Percentiles rank a stretch among this genome's conserved stretches.
These are phyloP conservation scores for Annulohypoxylon stygium DNA, from an alignment of 495 filamentous ascomycete species.

Conservation along the genomic window DNA sequence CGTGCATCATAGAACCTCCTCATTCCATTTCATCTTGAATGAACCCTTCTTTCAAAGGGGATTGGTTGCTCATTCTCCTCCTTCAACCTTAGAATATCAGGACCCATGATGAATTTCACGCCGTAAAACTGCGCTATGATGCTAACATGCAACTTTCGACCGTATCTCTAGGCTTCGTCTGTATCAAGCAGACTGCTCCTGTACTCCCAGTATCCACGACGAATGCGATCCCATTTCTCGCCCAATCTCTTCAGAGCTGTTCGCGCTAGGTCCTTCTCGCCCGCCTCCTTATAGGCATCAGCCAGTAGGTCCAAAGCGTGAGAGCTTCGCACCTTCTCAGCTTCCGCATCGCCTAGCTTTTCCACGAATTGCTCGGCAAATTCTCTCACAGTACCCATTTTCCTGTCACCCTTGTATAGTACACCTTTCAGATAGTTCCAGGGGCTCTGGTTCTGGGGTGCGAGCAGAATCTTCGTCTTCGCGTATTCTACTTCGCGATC, in stretches of 20 bases:
- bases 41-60: background rate
- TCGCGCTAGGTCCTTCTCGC: conserved; percentile 68
- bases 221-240: conserved; percentile 89
- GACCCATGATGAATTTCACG: background rate
- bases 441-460: conserved; percentile 92
- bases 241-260: conserved; percentile 78
- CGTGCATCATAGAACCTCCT: background rate
- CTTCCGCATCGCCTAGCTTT: conserved; percentile 55
- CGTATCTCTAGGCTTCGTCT: background rate
- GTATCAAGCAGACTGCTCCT: conserved; percentile 62
- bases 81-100: background rate
- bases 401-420: conserved; percentile 71
- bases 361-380: conserved; percentile 77
- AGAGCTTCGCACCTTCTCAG: conserved; percentile 73
- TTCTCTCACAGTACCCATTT: conserved; percentile 68
- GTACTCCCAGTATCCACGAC: conserved; percentile 94
- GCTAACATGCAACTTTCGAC: background rate
- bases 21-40: background rate
- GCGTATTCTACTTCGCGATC: conserved; percentile 82
- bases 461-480: conserved; percentile 75
- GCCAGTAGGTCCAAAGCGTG: conserved; percentile 93
- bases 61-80: background rate
- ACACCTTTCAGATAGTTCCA: conserved; percentile 93
- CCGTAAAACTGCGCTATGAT: background rate
- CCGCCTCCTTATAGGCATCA: conserved; percentile 78